phyloP scores from a whole-genome alignment of 225 moss, liverwort and hornwort species.

The Marchantia polymorpha region DNA sequence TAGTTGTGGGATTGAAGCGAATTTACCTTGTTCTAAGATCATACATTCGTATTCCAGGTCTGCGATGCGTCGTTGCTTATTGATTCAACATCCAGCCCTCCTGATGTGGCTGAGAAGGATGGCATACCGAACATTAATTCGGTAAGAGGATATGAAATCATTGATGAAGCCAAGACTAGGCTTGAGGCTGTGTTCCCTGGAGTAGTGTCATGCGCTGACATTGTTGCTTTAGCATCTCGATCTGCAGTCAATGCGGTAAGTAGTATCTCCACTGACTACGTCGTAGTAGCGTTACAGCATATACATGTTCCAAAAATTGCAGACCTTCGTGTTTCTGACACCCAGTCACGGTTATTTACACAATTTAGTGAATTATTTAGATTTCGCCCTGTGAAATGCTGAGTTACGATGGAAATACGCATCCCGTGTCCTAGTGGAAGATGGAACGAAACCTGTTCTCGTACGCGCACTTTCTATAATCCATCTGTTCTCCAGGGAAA shows the following conservation, averaged over 20 bases:
- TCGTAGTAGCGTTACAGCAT: no score
- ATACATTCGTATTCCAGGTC: constrained; percentile 40
- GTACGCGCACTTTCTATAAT: no score
- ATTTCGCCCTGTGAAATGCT: no score
- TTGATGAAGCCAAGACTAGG: constrained; percentile 61
- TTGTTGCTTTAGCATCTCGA: constrained; percentile 65
- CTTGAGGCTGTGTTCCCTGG: constrained; percentile 66
- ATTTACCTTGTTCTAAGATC: no score
- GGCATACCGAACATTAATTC: constrained; percentile 70
- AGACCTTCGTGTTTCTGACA: no score
- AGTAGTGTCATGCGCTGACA: constrained; percentile 81
- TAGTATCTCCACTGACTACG: background rate
- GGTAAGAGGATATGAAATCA: constrained; percentile 58
- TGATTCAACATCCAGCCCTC: constrained; percentile 44
- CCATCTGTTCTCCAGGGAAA: background rate
- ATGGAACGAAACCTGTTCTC: no score
- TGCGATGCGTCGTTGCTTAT: constrained; percentile 86
- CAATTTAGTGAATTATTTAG: no score
- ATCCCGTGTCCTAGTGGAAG: no score
- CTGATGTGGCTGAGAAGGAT: constrained; percentile 63
- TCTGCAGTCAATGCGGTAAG: constrained; percentile 54
- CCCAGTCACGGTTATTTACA: no score
- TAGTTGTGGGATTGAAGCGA: no score
- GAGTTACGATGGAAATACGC: no score
- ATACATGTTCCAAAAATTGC: no score